Percentiles rank a stretch among this genome's conserved stretches.
Evolutionary conservation across 257 asterid genomes (phyloP).

Genomic region (Nemophila menziesii): DNA sequence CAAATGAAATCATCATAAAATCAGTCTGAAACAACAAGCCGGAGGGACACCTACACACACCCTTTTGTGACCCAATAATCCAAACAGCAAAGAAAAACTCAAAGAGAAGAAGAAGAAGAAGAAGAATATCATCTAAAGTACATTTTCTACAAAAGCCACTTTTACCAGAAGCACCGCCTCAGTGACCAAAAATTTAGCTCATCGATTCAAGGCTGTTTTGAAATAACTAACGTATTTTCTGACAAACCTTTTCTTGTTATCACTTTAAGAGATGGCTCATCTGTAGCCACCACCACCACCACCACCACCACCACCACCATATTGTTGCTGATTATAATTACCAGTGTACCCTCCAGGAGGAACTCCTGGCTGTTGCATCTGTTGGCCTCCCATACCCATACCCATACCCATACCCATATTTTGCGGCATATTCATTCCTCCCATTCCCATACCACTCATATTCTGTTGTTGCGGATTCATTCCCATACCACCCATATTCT

Average conservation of each 20-base stretch:
- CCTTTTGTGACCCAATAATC: slow-evolving; percentile 23
- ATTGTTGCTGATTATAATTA: slow-evolving; percentile 55
- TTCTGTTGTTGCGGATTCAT: slow-evolving; percentile 36
- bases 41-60: slow-evolving; percentile 22
- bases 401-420: slow-evolving; percentile 25
- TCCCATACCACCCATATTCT: slow-evolving; percentile 29
- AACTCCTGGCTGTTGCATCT: slow-evolving; percentile 57
- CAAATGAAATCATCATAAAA: slow-evolving; percentile 30
- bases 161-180: neutral
- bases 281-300: slow-evolving; percentile 76
- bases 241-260: slow-evolving; percentile 12
- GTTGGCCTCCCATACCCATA: slow-evolving; percentile 28
- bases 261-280: slow-evolving; percentile 16
- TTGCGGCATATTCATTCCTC: slow-evolving; percentile 5
- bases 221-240: slow-evolving; percentile 6
- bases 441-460: slow-evolving; percentile 25
- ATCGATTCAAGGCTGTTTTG: neutral
- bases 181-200: neutral
- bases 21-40: slow-evolving; percentile 13
- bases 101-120: slow-evolving; percentile 29
- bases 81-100: slow-evolving; percentile 17
- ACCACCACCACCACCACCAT: too few relatives aligned
- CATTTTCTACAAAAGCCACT: slow-evolving; percentile 6
- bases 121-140: slow-evolving; percentile 20
- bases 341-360: slow-evolving; percentile 74